Conservation (phyloP, 176 grass and related monocot genomes). For the Cenchrus americanus region DNA sequence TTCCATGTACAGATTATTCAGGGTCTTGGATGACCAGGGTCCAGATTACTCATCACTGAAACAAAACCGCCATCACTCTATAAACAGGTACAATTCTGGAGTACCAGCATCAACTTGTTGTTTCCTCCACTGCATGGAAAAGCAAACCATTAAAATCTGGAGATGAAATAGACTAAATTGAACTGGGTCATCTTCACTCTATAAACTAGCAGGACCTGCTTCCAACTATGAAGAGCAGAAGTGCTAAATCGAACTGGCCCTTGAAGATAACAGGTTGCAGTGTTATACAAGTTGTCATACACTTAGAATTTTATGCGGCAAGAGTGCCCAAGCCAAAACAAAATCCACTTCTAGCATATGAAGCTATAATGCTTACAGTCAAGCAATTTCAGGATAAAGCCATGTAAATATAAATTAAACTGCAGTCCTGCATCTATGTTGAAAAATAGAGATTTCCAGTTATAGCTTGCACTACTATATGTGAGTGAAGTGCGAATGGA, state of each 20-base stretch:
- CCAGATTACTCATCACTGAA: constrained; percentile 44
- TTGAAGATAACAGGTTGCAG: background rate
- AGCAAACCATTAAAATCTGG: background rate
- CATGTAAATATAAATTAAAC: background rate
- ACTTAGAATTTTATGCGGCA: background rate
- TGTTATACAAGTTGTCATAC: background rate
- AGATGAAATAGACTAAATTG: background rate
- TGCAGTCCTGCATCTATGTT: background rate
- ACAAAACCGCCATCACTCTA: constrained; percentile 44
- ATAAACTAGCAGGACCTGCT: background rate
- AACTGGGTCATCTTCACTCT: no score
- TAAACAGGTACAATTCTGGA: constrained; percentile 44
- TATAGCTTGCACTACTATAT: no score
- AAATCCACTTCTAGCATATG: no score
- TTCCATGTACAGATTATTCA: constrained; percentile 51
- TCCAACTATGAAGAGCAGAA: background rate
- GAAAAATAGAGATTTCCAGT: background rate
- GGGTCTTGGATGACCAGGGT: constrained; percentile 37
- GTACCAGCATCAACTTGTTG: constrained; percentile 56
- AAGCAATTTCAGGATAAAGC: background rate
- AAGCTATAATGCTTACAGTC: background rate
- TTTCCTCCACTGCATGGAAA: constrained; percentile 47
- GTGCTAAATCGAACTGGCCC: background rate
- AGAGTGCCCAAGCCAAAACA: background rate
- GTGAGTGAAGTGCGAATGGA: no score